Conservation (phyloP, 2,329 filamentous ascomycete species). For the Dactylellina cionopaga region DNA sequence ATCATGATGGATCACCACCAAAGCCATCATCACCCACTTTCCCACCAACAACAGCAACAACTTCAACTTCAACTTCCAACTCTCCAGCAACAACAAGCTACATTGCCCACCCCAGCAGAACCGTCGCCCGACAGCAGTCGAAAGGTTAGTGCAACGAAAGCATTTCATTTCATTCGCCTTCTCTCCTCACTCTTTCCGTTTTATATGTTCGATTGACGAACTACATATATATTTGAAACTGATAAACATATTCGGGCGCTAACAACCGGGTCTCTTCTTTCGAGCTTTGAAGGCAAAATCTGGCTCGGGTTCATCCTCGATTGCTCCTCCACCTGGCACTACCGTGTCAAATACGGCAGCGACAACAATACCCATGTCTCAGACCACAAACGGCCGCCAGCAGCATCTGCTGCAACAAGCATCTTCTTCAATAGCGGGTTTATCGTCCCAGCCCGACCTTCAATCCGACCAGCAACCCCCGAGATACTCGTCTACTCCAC, state of each 20-base stretch:
- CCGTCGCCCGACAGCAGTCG: slow-evolving; percentile 35
- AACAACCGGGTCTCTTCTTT: neutral
- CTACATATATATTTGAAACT: too few relatives aligned
- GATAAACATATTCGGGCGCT: too few relatives aligned
- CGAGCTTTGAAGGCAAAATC: slow-evolving; percentile 30
- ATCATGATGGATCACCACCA: slow-evolving; percentile 51
- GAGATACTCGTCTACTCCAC: slow-evolving; percentile 47
- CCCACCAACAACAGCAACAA: slow-evolving; percentile 36
- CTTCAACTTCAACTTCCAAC: slow-evolving; percentile 12
- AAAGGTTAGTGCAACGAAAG: slow-evolving; percentile 28
- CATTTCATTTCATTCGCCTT: neutral
- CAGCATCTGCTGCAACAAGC: slow-evolving; percentile 23
- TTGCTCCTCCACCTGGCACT: slow-evolving; percentile 6
- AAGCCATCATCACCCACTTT: slow-evolving; percentile 33
- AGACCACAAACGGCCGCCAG: slow-evolving; percentile 24
- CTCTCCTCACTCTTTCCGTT: neutral
- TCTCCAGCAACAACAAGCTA: slow-evolving; percentile 19
- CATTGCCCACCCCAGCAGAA: slow-evolving; percentile 19
- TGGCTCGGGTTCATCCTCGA: slow-evolving; percentile 25
- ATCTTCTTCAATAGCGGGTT: slow-evolving; percentile 33
- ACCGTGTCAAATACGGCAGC: neutral
- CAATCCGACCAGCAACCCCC: slow-evolving; percentile 42
- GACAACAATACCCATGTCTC: slow-evolving; percentile 22
- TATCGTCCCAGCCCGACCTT: slow-evolving; percentile 34
- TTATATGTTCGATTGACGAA: neutral